Conservation (phyloP, 306 rosid species). For the Astragalus glycyphyllos region DNA sequence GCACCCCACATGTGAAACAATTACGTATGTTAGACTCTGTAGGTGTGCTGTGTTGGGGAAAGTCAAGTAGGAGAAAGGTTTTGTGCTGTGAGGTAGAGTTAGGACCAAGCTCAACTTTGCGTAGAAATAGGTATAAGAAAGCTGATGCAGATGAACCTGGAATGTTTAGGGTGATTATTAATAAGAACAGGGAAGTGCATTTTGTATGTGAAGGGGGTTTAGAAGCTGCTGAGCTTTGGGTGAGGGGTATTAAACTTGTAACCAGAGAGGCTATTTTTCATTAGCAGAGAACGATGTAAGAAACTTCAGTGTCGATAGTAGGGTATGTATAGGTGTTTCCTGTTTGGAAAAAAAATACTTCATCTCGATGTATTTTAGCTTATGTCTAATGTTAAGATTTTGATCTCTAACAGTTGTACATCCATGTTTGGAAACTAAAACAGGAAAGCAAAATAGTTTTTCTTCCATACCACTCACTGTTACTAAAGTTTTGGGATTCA, state of each 20-base stretch:
- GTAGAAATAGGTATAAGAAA: conserved; percentile 60
- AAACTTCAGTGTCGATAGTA: conserved; percentile 34
- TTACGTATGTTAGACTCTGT: conserved; percentile 58
- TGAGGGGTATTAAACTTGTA: conserved; percentile 82
- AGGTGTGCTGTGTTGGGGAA: conserved; percentile 84
- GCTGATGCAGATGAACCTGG: conserved; percentile 74
- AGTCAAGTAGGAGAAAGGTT: conserved; percentile 73
- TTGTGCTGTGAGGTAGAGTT: conserved; percentile 64
- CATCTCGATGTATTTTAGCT: conserved; percentile 68
- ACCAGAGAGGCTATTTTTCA: conserved; percentile 58
- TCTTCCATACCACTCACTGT: not conserved
- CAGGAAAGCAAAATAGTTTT: not conserved
- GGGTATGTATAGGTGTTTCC: conserved; percentile 54
- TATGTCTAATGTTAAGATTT: conserved; percentile 50
- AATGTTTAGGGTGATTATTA: conserved; percentile 77
- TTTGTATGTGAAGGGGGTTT: conserved; percentile 77
- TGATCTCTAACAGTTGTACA: conserved; percentile 39
- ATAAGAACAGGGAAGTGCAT: conserved; percentile 77
- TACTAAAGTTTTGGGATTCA: not conserved
- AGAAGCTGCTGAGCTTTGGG: conserved; percentile 87
- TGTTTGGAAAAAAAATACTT: conserved; percentile 57
- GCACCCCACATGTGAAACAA: conserved; percentile 73
- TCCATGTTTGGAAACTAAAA: conserved; percentile 1
- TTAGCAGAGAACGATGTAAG: conserved; percentile 37
- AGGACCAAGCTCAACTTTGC: conserved; percentile 67